phyloP scores from a whole-genome alignment of 2,329 filamentous ascomycete species.

The Exutisphaerella laricina region DNA sequence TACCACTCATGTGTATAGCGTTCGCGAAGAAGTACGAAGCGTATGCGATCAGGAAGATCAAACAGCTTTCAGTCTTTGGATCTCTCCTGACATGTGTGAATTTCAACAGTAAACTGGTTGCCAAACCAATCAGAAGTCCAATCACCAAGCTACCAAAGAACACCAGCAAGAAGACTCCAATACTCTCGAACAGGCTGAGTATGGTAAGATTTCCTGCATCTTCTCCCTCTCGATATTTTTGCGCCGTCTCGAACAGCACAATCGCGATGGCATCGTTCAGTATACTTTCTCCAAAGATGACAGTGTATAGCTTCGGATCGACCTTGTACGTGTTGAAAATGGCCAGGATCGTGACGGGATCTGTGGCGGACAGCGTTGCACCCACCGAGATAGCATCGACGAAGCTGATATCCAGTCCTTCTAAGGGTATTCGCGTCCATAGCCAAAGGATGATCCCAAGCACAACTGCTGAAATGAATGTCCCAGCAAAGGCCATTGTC shows the following conservation, averaged over 20 bases:
- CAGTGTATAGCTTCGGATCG: slow-evolving; percentile 94
- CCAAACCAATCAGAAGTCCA: slow-evolving; percentile 79
- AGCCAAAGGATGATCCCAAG: slow-evolving; percentile 82
- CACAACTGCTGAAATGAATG: slow-evolving; percentile 94
- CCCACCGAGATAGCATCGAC: slow-evolving; percentile 96
- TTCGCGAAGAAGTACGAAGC: slow-evolving; percentile 98
- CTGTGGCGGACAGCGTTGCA: slow-evolving; percentile 91
- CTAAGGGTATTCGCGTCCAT: slow-evolving; percentile 80
- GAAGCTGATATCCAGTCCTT: slow-evolving; percentile 80
- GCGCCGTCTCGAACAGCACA: slow-evolving; percentile 95
- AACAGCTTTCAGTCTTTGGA: slow-evolving; percentile 93
- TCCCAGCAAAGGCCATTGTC: slow-evolving; percentile 95
- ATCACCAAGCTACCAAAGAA: slow-evolving; percentile 94
- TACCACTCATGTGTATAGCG: slow-evolving; percentile 91
- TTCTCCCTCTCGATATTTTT: slow-evolving; percentile 76
- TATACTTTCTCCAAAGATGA: slow-evolving; percentile 98
- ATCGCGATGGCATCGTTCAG: slow-evolving; percentile 98
- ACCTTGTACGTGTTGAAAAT: slow-evolving; percentile 99
- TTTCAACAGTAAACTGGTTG: slow-evolving; percentile 82
- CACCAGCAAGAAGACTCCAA: slow-evolving; percentile 88
- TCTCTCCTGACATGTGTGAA: slow-evolving; percentile 89
- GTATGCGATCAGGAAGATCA: slow-evolving; percentile 91
- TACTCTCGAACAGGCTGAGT: slow-evolving; percentile 80
- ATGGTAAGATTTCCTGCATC: slow-evolving; percentile 66
- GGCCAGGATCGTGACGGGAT: slow-evolving; percentile 94